Evolutionary conservation across 1,139 yeast species (phyloP), one percentile per base, ranked within the genome.

Genomic region (Saccharomyces pastorianus): DNA sequence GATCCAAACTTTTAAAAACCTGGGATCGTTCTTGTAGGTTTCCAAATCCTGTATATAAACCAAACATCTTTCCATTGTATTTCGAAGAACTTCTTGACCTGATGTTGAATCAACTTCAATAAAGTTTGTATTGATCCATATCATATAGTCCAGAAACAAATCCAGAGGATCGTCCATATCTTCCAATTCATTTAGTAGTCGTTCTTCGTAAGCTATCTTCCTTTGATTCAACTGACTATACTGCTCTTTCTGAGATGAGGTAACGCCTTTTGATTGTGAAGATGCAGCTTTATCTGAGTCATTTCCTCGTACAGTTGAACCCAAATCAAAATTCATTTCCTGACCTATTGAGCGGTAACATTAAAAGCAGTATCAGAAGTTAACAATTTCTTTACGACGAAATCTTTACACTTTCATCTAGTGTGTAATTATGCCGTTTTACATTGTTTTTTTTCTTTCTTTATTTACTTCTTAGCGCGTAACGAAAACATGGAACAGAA

Each of bases 161-260:
- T 85, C 88, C 31, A 90, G 69, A 0, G 97, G 96, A 64, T 91
- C 97, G 69, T 90, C 96, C 46, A 82, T 68, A 27, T 84, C 86
- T 1, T 80, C 84, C 1, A 80, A 61, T 0, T 77, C 73, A 17
- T 64, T 65, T 23, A 85, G 68, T 13, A 71, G 70, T 11, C 64
- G 56, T 63, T 84, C 56, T 49, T 67, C 71, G 52, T 56, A 67
- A 2, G 52, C 49, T 86, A 61, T 77, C 70, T 68, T 8, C 6
- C n/a, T 17, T 38, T 38, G 42, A 38, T 38, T 38, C 42, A 38
- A 38, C 42, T 17, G 42, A 38, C 23, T 38, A 38, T 38, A 7
- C 23, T 38, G 20, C 11, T 38, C 42, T 38, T 38, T 38, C 6
- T 38, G 42, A 38, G 42, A 38, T 38, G 42, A 38, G 42, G 42